These are phyloP conservation scores for Kazachstania taianensis DNA, from an alignment of 805 yeast species.

Conservation along the genomic window DNA sequence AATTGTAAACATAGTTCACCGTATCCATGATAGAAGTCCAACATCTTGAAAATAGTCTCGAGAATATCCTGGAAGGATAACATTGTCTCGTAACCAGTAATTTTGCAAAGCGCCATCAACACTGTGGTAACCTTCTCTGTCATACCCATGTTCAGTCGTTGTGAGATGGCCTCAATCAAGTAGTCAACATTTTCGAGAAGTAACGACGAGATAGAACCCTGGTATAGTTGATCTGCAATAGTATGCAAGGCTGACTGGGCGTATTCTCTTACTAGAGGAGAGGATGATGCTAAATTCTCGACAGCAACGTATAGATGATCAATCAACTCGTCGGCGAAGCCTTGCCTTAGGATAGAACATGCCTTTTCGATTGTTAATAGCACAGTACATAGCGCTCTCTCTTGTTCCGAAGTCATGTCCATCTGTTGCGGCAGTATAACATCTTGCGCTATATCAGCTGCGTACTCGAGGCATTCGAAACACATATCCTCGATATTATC, in stretches of 20 bases:
- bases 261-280: conserved; percentile 36
- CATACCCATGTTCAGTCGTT: conserved; percentile 55
- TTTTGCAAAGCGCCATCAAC: conserved; percentile 53
- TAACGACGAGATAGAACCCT: conserved; percentile 46
- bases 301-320: conserved; percentile 66
- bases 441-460: conserved; percentile 36
- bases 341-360: conserved; percentile 4
- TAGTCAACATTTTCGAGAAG: conserved; percentile 69
- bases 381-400: conserved; percentile 15
- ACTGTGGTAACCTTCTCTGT: conserved; percentile 69
- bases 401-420: conserved; percentile 15
- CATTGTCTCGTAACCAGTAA: conserved; percentile 60
- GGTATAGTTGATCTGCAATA: conserved; percentile 42
- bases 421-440: conserved; percentile 13
- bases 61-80: conserved; percentile 64
- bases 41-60: conserved; percentile 59
- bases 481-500: conserved; percentile 13
- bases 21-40: conserved; percentile 84
- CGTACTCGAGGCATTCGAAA: conserved; percentile 29
- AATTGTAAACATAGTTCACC: conserved; percentile 60
- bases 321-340: conserved; percentile 43
- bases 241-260: conserved; percentile 45
- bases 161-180: conserved; percentile 66
- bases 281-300: conserved; percentile 55
- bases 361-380: conserved; percentile 14